Base-by-base conservation (phyloP, 2,329 filamentous ascomycete species). In the Colletotrichum liaoningense region DNA sequence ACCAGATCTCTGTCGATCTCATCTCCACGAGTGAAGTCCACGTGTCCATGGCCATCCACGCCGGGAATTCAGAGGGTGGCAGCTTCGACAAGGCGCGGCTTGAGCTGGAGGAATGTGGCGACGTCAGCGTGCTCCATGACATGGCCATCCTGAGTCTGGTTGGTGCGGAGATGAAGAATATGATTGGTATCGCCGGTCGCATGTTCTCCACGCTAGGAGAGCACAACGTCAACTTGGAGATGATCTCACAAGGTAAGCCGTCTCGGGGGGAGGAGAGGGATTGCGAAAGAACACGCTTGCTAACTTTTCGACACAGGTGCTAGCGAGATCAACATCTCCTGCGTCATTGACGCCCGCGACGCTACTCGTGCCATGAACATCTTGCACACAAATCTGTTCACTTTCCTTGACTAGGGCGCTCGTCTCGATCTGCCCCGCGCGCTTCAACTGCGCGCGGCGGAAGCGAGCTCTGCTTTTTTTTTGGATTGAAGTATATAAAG, bases 251-350 rank as follows among this genome's bases (percentile, higher is more conserved):
- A 86, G 97, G 97, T 96, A 88, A 79, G 87, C 79, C 38, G 14
- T 49, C 30, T 35, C 12, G 24, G 33, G 33, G 33, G 11, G 11
- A 2, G 33, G 33, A 55, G 38, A n/a, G 5, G 56, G 38, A 14
- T 52, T 54, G 11, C 55, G 9, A 52, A 94, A 94, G 94, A 86
- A 77, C 19, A 4, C 79, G 72, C 5, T 9, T 60, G 54, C 60
- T 69, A 46, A 74, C 62, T n/a, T 49, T 19, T 42, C 3, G 2
- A n/a, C 33, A 52, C 77, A 97, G 95, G 95, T 79, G 97, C 97
- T 30, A 98, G 95, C 81, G 97, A 99, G 86, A 99, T 99, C 84
- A 99, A 98, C 83, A 99, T 99, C 74, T 98, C 95, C 12, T 99
- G 97, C 80, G 97, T 99, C 58, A 97, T 99, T 81, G 95, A 97